Evolutionary conservation across 352 stramenopile species (phyloP).

Genomic region (Phytophthora brassicae): DNA sequence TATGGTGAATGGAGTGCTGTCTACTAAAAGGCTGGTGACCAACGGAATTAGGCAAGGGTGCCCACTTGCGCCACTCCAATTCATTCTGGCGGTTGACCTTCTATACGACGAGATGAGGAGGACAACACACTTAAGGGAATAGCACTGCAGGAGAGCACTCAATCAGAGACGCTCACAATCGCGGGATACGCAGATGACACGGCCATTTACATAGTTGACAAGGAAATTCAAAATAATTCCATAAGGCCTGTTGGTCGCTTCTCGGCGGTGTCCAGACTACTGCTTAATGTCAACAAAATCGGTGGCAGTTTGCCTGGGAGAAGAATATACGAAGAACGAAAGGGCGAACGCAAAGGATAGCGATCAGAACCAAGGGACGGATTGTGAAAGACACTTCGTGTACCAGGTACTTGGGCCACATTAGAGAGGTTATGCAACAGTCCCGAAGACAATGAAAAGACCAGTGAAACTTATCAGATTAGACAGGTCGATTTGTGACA

Average conservation of each 20-base stretch:
- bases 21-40: neutral
- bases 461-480: neutral
- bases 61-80: neutral
- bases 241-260: neutral
- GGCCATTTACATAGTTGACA: neutral
- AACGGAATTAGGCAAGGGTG: constrained; percentile 8
- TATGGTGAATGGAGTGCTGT: constrained; percentile 2
- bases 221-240: neutral
- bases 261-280: neutral
- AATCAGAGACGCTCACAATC: too few relatives aligned
- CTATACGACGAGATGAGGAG: too few relatives aligned
- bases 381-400: neutral
- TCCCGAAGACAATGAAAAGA: neutral
- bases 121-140: too few relatives aligned
- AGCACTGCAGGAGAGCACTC: too few relatives aligned
- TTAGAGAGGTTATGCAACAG: neutral
- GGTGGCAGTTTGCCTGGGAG: neutral
- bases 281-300: neutral
- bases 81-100: too few relatives aligned
- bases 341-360: too few relatives aligned
- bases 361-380: too few relatives aligned
- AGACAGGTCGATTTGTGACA: neutral
- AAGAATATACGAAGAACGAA: too few relatives aligned
- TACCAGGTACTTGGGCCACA: neutral
- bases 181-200: neutral